Base-by-base conservation (phyloP, 164 flowering plant species). In the Brasenia schreberi region DNA sequence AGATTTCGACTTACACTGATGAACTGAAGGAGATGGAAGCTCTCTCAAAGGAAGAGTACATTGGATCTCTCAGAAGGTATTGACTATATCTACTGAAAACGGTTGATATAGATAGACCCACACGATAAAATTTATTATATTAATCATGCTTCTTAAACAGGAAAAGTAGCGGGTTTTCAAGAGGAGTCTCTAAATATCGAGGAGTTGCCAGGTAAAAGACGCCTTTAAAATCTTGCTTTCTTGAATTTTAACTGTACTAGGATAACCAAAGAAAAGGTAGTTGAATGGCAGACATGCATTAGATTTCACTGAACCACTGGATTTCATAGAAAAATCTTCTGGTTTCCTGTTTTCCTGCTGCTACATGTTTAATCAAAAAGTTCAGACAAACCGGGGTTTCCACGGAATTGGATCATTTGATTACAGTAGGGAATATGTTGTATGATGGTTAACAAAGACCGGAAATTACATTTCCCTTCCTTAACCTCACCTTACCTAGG, bases 11-110 rank as follows among this genome's bases (percentile, higher is more conserved):
- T 4, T 93, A 93, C 59, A 65, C 77, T 39, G 79, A 80, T n/a
- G 97, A 90, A 70, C 39, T 89, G 18, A 82, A 81, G 66, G 92
- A 86, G 70, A 90, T 90, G 98, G 96, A 90, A 58, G 79, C 81
- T 43, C 88, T 76, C 12, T 83, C 98, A 3, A 89, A 81, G 73
- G 98, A 93, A 75, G 98, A 93, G 65, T 90, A 90, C 44, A 88
- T 93, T 76, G 98, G 96, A 73, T 89, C 96, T 14, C 70, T 93
- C 64, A 87, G 98, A 75, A 89, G 98, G 97, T 86, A 73, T 68
- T 62, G 5, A 1, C 6, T 11, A 19, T 44, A 23, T 19, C 23
- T 1, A n/a, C 39, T 33, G 2, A 19, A 17, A 59, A 39, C 5
- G 19, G 42, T 0, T 61, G 27, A 23, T 23, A 23, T 23, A 23